Base-by-base conservation (phyloP, 1,284 basidiomycete genomes). In the Pascua sp. region DNA sequence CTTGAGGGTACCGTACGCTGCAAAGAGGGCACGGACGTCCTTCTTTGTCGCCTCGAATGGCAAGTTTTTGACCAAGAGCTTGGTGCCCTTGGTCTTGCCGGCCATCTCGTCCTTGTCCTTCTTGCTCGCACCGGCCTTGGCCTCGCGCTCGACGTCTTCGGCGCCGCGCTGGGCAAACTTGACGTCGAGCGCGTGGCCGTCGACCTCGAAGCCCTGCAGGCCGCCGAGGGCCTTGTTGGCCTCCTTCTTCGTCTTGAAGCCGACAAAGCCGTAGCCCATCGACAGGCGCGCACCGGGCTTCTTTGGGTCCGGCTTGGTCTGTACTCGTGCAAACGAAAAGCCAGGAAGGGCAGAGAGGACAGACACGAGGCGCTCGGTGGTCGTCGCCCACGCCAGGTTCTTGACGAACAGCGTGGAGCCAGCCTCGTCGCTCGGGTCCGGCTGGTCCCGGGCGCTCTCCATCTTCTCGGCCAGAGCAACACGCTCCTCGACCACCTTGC, bases 251-350 rank as follows among this genome's bases (percentile, higher is more conserved):
- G 86, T 86, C 71, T 84, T 85, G 80, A 98, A 98, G 4, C 94
- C 95, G 39, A 96, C 84, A 70, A 98, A 98, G 0, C 93, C 95
- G 73, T 94, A 98, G 0, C 94, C 93, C 92, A 96, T 94, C 69
- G 89, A 91, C 43, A 95, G 78, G 45, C 83, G 80, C 15, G 78
- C 70, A 7, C 75, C 76, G 0, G 85, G 81, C 8, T 83, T 81
- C 66, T 89, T 91, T 0, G 90, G 87, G 75, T 95, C 90, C 0
- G 88, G 85, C 71, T 96, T 97, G 49, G 86, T 95, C 78, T 97
- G 91, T 10, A 98, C 84, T 5, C 91, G 86, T 8, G 92, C 90
- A 71, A 96, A 98, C 0, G 84, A 81, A 74, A 92, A 97, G 7
- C 85, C 88, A 4, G 89, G 85, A 0, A 98, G 80, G 55, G 85